These are phyloP conservation scores for Cadophora luteo-olivacea DNA, from an alignment of 2,329 filamentous ascomycete genomes.

Conservation along the genomic window DNA sequence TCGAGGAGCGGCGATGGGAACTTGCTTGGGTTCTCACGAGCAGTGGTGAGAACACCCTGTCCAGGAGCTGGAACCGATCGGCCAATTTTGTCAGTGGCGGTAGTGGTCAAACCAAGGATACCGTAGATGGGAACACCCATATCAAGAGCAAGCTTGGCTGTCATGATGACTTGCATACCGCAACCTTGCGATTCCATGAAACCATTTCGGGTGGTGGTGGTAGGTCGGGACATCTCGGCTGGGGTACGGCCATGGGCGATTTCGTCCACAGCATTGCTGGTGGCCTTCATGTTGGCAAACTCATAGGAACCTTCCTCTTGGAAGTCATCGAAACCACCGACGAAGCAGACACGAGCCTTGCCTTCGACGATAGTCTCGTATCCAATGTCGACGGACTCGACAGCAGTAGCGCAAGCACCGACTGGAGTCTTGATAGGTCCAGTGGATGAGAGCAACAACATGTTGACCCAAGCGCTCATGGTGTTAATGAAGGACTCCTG, in stretches of 20 bases:
- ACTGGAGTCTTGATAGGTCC: conserved; percentile 99
- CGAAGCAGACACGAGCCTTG: conserved; percentile 96
- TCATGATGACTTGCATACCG: conserved; percentile 99
- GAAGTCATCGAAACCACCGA: conserved; percentile 99
- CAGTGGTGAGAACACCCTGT: conserved; percentile 94
- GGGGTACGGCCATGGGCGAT: conserved; percentile 94
- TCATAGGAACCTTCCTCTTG: conserved; percentile 99
- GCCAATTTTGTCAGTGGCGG: conserved; percentile 98
- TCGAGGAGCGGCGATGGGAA: conserved; percentile 96
- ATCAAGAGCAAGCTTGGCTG: conserved; percentile 90
- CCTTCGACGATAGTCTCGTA: conserved; percentile 99
- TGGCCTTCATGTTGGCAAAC: conserved; percentile 99
- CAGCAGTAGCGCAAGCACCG: conserved; percentile 94
- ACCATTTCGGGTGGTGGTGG: conserved; percentile 93
- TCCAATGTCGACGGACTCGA: conserved; percentile 96
- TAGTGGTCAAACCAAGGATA: conserved; percentile 90
- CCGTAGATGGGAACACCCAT: conserved; percentile 99
- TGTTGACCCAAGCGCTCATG: conserved; percentile 99
- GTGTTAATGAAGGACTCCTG: conserved; percentile 99
- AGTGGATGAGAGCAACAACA: conserved; percentile 95
- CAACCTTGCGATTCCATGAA: conserved; percentile 99
- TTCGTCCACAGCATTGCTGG: conserved; percentile 96
- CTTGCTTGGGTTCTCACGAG: conserved; percentile 87
- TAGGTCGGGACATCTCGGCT: conserved; percentile 96
- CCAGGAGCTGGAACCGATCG: conserved; percentile 96